Evolutionary conservation across 805 yeast species (phyloP).

Genomic region (Saturnispora dispora): DNA sequence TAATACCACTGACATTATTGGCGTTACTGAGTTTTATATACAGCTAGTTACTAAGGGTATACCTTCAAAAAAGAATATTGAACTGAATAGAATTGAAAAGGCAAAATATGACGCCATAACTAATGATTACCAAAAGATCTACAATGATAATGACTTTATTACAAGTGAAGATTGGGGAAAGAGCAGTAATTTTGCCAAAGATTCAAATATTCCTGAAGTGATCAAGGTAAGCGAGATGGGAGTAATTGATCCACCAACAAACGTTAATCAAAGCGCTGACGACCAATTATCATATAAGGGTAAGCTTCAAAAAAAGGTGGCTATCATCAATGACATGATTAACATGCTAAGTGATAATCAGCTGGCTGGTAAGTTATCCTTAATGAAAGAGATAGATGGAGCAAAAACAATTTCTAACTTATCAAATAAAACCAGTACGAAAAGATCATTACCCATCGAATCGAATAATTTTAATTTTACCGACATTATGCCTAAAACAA

Average conservation of each 20-base stretch:
- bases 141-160: not conserved
- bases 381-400: not conserved
- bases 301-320: conserved; percentile 4
- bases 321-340: not conserved
- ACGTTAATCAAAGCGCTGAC: conserved; percentile 9
- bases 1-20: not conserved
- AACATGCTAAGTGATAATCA: not conserved
- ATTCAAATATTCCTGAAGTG: conserved; percentile 20
- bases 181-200: conserved; percentile 7
- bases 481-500: not conserved
- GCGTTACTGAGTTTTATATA: conserved; percentile 4
- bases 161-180: not conserved
- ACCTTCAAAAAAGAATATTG: not conserved
- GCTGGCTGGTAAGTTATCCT: not conserved
- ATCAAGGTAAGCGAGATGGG: conserved; percentile 22
- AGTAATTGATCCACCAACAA: conserved; percentile 15
- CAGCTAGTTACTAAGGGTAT: not conserved
- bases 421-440: not conserved
- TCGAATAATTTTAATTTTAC: not conserved
- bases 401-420: not conserved
- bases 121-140: conserved; percentile 7
- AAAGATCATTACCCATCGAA: not conserved
- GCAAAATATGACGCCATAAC: not conserved
- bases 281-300: not conserved
- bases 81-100: conserved; percentile 8